These are phyloP conservation scores for Aspergillus quadricinctus DNA, from an alignment of 2,329 filamentous ascomycete species.

Conservation along the genomic window DNA sequence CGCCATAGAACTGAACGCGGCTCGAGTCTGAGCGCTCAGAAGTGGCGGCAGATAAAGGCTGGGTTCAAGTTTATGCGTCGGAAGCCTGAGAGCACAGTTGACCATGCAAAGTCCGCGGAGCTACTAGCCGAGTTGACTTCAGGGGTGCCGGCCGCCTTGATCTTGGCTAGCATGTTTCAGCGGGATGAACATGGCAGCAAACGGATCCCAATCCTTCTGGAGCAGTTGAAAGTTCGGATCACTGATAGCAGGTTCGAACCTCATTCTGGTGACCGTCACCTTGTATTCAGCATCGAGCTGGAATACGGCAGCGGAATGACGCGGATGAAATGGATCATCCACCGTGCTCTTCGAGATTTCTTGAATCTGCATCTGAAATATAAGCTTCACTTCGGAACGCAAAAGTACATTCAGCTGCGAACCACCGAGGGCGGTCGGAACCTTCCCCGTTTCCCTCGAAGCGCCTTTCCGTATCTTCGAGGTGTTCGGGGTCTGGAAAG, in stretches of 20 bases:
- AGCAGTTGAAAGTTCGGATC: constrained; percentile 87
- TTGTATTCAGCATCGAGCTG: constrained; percentile 83
- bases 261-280: constrained; percentile 61
- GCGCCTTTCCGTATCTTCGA: constrained; percentile 83
- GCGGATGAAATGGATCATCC: constrained; percentile 93
- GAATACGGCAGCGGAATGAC: constrained; percentile 96
- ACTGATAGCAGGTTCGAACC: constrained; percentile 70
- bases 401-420: constrained; percentile 71
- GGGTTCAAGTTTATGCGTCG: constrained; percentile 76
- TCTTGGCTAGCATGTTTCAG: constrained; percentile 96
- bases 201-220: constrained; percentile 87
- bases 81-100: constrained; percentile 78
- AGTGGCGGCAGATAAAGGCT: constrained; percentile 91
- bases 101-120: constrained; percentile 93
- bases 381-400: constrained; percentile 77
- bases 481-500: constrained; percentile 75
- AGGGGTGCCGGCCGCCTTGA: constrained; percentile 85
- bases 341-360: constrained; percentile 82
- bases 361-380: constrained; percentile 91
- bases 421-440: constrained; percentile 67
- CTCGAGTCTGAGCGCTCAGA: constrained; percentile 68
- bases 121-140: constrained; percentile 92
- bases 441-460: constrained; percentile 84
- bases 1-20: constrained; percentile 58
- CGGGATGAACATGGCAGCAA: constrained; percentile 94